Evolutionary conservation across 352 stramenopile species (phyloP), one percentile per base, ranked within the genome.

Genomic region (Pythium rishiriense): DNA sequence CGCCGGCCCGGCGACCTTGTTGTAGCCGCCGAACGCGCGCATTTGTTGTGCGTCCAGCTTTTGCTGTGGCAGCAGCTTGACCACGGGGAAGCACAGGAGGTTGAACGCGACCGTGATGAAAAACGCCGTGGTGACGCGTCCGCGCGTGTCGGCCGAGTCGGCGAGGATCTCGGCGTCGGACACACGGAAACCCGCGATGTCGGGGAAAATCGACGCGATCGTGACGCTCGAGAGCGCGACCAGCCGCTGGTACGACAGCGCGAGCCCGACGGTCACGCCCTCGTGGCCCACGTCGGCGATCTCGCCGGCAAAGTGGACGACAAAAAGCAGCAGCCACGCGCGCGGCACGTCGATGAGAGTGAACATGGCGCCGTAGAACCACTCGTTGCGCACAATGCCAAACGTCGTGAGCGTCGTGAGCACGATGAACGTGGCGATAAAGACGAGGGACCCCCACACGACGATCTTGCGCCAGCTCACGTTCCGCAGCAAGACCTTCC

Each of bases 161-260:
- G 29, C 17, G 0, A 46, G 15, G 21, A 72, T 42, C n/a, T 68
- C 25, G 3, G 35, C 39, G 6, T 25, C 37, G 11, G 51, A 43
- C 1, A 58, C 62, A 4, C 39, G 22, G 17, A 41, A 39, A 12
- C 28, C 35, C 12, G 47, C 45, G 2, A 56, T 21, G 3, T 62
- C n/a, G 19, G 53, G 74, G n/a, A 84, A 70, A 39, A 59, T 64
- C 5, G 52, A 21, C 3, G 66, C 68, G 8, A 83, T 12, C 10
- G 60, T 74, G 39, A 69, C 64, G 3, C 62, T 54, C 6, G 58
- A 50, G 14, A 75, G 48, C 17, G 46, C 68, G 2, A 69, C 62
- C n/a, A 88, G 69, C 24, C 57, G 67, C 42, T 85, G 70, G 37
- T 81, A 75, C 2, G 81, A 87, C 17, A 85, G 58, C 7, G 84